phyloP scores from a whole-genome alignment of 129 eudicot genomes.

The Helichrysum umbraculigerum region DNA sequence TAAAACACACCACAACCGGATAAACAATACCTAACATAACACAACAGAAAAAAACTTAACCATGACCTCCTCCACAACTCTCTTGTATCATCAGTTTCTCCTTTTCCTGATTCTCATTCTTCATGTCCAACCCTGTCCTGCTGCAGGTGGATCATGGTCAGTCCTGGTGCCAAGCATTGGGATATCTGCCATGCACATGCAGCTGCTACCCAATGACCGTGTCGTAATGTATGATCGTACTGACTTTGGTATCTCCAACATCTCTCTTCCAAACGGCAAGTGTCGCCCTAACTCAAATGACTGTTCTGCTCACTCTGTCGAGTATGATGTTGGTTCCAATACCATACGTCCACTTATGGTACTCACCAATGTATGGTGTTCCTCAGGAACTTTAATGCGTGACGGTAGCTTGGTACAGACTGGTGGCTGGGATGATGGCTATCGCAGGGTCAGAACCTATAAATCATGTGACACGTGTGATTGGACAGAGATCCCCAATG shows the following conservation, averaged over 20 bases:
- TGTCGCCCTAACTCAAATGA: constrained; percentile 52
- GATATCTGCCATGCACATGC: constrained; percentile 90
- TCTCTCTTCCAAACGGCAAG: constrained; percentile 45
- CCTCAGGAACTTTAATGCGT: constrained; percentile 27
- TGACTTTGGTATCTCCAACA: constrained; percentile 62
- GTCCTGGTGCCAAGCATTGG: constrained; percentile 52
- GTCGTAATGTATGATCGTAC: constrained; percentile 71
- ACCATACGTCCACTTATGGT: constrained; percentile 26
- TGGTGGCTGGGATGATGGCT: constrained; percentile 24
- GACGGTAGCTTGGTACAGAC: constrained; percentile 24
- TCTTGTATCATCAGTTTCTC: constrained; percentile 10
- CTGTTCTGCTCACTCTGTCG: constrained; percentile 26
- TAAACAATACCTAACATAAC: not conserved
- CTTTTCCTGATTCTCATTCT: constrained; percentile 16
- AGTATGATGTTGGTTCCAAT: constrained; percentile 21
- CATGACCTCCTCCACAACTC: constrained; percentile 1
- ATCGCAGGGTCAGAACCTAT: constrained; percentile 25
- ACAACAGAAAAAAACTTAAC: not conserved
- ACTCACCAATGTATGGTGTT: constrained; percentile 25
- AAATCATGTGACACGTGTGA: constrained; percentile 42
- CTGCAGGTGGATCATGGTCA: constrained; percentile 53
- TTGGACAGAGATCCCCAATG: constrained; percentile 26
- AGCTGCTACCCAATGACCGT: constrained; percentile 57
- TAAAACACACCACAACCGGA: not conserved
- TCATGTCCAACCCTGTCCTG: constrained; percentile 15